phyloP scores from a whole-genome alignment of 176 grass and related monocot species.

The Chrysopogon serrulatus region DNA sequence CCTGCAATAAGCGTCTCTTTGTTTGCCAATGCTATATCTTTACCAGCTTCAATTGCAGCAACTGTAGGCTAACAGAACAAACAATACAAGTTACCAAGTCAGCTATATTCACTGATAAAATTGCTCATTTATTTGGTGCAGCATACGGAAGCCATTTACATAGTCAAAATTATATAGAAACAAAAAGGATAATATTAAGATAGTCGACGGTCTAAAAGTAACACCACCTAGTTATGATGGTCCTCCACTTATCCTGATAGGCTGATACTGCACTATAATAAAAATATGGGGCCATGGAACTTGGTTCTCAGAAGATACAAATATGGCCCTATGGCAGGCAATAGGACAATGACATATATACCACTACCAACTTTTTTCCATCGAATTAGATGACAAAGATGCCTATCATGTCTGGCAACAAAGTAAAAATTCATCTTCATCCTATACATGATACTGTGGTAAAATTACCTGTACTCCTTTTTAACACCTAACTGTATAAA shows the following conservation, averaged over 20 bases:
- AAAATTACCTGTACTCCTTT: background rate
- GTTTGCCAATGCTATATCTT: constrained; percentile 94
- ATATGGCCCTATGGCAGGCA: background rate
- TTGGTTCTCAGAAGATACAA: constrained; percentile 23
- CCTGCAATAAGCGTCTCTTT: constrained; percentile 99
- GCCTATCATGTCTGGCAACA: background rate
- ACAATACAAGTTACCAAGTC: background rate
- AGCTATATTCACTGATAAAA: constrained; percentile 3
- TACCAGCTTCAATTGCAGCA: constrained; percentile 95
- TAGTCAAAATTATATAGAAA: background rate
- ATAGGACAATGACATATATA: constrained; percentile 14
- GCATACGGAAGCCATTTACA: background rate
- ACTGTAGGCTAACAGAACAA: constrained; percentile 72
- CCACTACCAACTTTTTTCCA: background rate
- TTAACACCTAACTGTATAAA: background rate
- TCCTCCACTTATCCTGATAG: constrained; percentile 5
- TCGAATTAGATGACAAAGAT: background rate
- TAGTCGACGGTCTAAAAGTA: constrained; percentile 17
- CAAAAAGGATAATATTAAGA: constrained; percentile 1
- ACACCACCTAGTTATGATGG: constrained; percentile 9
- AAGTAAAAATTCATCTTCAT: background rate
- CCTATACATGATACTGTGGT: background rate
- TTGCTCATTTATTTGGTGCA: background rate
- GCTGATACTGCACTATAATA: constrained; percentile 5
- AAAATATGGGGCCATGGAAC: constrained; percentile 14